These are phyloP conservation scores for Colletotrichum sp. DNA, from an alignment of 2,329 filamentous ascomycete species.

Conservation along the genomic window DNA sequence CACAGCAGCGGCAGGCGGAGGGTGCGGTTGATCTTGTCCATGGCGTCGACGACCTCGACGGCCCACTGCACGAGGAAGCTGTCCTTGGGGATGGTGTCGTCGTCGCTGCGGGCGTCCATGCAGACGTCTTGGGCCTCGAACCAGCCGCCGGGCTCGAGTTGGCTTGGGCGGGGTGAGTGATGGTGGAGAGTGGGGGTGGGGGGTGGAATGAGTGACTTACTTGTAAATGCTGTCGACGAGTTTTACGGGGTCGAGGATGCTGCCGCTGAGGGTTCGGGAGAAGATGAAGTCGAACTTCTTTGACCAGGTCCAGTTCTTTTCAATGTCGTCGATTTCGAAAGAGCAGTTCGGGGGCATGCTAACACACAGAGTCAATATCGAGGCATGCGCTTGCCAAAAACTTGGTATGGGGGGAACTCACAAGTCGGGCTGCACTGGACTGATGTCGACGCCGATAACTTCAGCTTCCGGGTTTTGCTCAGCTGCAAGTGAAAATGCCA, in stretches of 20 bases:
- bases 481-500: conserved; percentile 6
- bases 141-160: conserved; percentile 37
- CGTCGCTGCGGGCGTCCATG: conserved; percentile 33
- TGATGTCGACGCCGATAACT: conserved; percentile 19
- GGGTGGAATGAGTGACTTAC: background rate
- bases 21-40: conserved; percentile 32
- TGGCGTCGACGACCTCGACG: conserved; percentile 33
- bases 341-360: conserved; percentile 48
- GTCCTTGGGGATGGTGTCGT: conserved; percentile 33
- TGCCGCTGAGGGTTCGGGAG: conserved; percentile 32
- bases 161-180: background rate
- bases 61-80: conserved; percentile 37
- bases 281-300: conserved; percentile 40
- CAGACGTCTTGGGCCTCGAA: conserved; percentile 35
- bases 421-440: conserved; percentile 18
- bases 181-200: background rate
- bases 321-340: conserved; percentile 46
- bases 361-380: background rate
- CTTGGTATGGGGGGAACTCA: background rate
- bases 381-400: no score
- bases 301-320: conserved; percentile 36
- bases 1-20: conserved; percentile 31
- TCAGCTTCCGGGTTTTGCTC: conserved; percentile 35
- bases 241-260: conserved; percentile 29
- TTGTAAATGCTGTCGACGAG: conserved; percentile 29